These are phyloP conservation scores for Picocystis sp. DNA, from an alignment of 163 green algal species.

Conservation along the genomic window DNA sequence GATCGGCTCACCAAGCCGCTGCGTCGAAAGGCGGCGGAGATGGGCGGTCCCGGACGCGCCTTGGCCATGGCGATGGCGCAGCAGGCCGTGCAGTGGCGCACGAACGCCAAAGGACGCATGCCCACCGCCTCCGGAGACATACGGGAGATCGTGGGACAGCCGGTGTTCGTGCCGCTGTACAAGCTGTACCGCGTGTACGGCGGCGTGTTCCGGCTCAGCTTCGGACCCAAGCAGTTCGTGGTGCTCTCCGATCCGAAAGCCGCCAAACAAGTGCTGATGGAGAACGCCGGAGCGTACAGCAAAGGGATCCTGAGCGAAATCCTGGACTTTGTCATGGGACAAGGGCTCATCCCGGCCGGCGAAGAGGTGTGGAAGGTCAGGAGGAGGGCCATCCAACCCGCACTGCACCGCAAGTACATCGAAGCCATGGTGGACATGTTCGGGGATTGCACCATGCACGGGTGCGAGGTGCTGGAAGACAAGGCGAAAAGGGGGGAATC, in stretches of 20 bases:
- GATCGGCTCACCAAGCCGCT: too few species aligned
- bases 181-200: slow-evolving; percentile 60
- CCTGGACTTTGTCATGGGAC: too few species aligned
- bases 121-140: slow-evolving; percentile 30
- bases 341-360: too few species aligned
- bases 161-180: slow-evolving; percentile 83
- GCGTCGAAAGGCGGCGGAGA: too few species aligned
- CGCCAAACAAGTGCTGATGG: slow-evolving; percentile 13
- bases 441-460: slow-evolving; percentile 31
- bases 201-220: slow-evolving; percentile 65
- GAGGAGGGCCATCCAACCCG: slow-evolving; percentile 27
- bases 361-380: too few species aligned
- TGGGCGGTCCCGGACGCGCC: slow-evolving; percentile 27
- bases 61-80: slow-evolving; percentile 43
- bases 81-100: slow-evolving; percentile 40
- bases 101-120: slow-evolving; percentile 38
- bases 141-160: slow-evolving; percentile 47
- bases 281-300: not conserved
- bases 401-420: slow-evolving; percentile 39
- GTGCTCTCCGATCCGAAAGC: slow-evolving; percentile 13
- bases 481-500: slow-evolving; percentile 2
- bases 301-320: not conserved
- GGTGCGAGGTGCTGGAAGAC: slow-evolving; percentile 24
- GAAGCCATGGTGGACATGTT: slow-evolving; percentile 29
- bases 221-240: slow-evolving; percentile 60